Evolutionary conservation across 345 rosid genomes (phyloP), one percentile per base, ranked within the genome.

Genomic region (Eutrema heterophyllum): DNA sequence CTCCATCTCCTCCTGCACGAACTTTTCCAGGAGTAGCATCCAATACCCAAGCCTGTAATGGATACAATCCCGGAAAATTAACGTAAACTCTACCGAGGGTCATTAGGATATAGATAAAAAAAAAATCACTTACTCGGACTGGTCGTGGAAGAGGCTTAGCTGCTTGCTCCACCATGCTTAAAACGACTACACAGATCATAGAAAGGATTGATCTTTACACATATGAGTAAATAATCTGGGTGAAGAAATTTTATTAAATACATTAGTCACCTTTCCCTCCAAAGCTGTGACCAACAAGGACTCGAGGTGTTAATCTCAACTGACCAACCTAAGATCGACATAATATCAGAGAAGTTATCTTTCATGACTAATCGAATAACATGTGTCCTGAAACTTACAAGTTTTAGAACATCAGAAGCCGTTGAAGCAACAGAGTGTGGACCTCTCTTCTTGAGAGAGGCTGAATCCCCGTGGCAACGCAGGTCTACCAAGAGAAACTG

Each of bases 21-120:
- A 91, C 97, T 82, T 88, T 89, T 68, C 98, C 98, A 71, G 98
- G 98, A 72, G 95, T 94, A 59, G 98, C 92, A 87, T 94, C 98
- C 70, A 94, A 81, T 67, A 89, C 93, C 98, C 98, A 94, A 62
- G 83, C 97, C 98, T 94, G 43, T 1, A 65, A 43, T 36, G 76
- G 53, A 53, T 33, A 66, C 40, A 56, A 33, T 40, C 67, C 30
- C 39, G 54, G 9, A 35, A 0, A 1, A 11, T 6, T 53, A 53
- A 15, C 6, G 39, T 54, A 4, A 43, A 55, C 9, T 10, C 49
- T 32, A 59, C 15, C 53, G 45, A 74, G 26, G 48, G 27, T 59
- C 69, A 68, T 35, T 54, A 26, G 0, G 76, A 26, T 59, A 73
- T 21, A 67, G 58, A 49, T 14, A 27, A 41, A 33, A 13, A 55